Conservation (phyloP, 2,329 filamentous ascomycete species). For the Microthyrium microscopicum region DNA sequence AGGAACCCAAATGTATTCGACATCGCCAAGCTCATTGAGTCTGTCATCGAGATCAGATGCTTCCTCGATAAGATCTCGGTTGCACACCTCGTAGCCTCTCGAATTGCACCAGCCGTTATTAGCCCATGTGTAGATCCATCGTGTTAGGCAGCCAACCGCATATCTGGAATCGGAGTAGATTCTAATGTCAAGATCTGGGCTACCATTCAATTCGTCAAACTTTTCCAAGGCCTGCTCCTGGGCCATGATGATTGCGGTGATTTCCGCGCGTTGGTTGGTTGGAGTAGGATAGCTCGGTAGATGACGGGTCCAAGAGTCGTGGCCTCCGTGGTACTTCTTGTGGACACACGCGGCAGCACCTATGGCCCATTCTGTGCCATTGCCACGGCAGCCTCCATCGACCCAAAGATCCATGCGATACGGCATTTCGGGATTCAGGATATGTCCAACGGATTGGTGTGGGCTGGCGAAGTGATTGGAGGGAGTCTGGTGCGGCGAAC, state of each 20-base stretch:
- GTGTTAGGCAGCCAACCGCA: conserved; percentile 18
- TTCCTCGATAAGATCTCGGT: conserved; percentile 19
- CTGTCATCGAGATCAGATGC: conserved; percentile 14
- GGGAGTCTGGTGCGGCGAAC: too few species aligned
- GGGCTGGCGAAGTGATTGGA: too few species aligned
- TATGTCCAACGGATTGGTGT: too few species aligned
- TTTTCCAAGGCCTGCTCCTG: conserved; percentile 8
- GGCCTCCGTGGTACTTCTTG: conserved; percentile 4
- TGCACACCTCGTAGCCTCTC: conserved; percentile 16
- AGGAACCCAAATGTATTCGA: conserved; percentile 20
- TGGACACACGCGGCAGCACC: conserved; percentile 19
- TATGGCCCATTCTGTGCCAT: conserved; percentile 13
- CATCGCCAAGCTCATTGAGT: conserved; percentile 14
- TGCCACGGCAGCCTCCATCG: conserved; percentile 20
- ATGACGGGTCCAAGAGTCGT: conserved; percentile 2
- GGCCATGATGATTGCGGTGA: conserved; percentile 12
- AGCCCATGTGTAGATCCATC: conserved; percentile 19
- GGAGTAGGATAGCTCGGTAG: conserved; percentile 8
- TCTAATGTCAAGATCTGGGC: conserved; percentile 13
- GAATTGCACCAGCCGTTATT: conserved; percentile 19
- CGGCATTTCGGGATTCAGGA: conserved; percentile 15
- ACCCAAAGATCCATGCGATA: conserved; percentile 20
- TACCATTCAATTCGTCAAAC: conserved; percentile 9
- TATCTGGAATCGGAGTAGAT: conserved; percentile 23
- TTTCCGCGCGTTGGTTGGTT: conserved; percentile 22